Evolutionary conservation across 2,329 filamentous ascomycete species (phyloP), one percentile per base, ranked within the genome.

Genomic region (Cytospora chrysosperma): DNA sequence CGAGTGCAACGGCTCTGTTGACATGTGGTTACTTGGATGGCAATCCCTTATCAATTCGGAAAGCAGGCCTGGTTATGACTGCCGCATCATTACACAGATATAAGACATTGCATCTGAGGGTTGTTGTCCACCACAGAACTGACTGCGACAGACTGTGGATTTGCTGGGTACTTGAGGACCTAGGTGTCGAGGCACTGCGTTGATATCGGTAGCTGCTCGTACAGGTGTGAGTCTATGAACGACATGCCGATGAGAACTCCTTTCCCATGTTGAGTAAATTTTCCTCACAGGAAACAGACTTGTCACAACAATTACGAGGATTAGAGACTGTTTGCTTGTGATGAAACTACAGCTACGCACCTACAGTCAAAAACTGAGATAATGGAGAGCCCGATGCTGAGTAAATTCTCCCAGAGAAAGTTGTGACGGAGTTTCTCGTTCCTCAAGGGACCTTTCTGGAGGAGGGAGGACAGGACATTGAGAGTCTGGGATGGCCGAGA

Each of bases 81-180:
- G 75, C 60, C 74, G 74, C 8, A 69, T 78, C 3, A n/a, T n/a
- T n/a, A n/a, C n/a, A n/a, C n/a, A n/a, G 75, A 78, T 52, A 70
- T 71, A 0, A 43, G 62, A 5, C 69, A 74, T 21, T 73, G 70
- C 0, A 67, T 79, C 4, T 79, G 76, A 76, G 77, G 76, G 7
- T 43, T 43, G 3, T 43, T 19, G n/a, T n/a, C 40, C 40, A 74
- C 72, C 0, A 75, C 30, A 0, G 74, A 78, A 3, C 65, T 74
- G 3, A 55, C 68, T 0, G 76, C 75, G 2, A 71, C 68, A 0
- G 76, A 79, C 61, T 80, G 77, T 40, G 75, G 75, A 1, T 59
- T 79, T 15, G 75, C 73, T 0, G 76, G 72, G 1, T 70, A 68
- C n/a, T n/a, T n/a, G n/a, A n/a, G n/a, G n/a, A n/a, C n/a, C n/a